Conservation (phyloP, 192 early-diverging fungal species). For the Mortierella hygrophila region DNA sequence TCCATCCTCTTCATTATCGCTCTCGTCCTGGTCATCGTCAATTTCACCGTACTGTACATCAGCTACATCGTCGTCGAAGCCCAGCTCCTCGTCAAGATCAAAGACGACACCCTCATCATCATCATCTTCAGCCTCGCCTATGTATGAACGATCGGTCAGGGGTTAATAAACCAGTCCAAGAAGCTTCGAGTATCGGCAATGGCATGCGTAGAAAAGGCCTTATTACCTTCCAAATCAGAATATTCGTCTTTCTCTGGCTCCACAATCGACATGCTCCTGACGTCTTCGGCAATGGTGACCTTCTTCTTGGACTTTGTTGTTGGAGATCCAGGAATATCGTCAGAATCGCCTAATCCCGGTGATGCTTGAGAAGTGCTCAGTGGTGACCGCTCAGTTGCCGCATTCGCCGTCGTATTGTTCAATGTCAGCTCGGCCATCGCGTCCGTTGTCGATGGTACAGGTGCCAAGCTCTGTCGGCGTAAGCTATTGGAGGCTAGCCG, state of each 20-base stretch:
- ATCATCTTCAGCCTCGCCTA: conserved; percentile 19
- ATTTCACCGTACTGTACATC: background rate
- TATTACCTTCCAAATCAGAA: background rate
- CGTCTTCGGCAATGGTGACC: conserved; percentile 38
- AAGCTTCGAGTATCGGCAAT: background rate
- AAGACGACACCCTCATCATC: conserved; percentile 47
- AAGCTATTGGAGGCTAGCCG: conserved; percentile 39
- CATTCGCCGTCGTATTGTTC: conserved; percentile 32
- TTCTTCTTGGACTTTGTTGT: conserved; percentile 46
- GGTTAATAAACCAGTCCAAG: background rate
- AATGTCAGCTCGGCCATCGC: conserved; percentile 10
- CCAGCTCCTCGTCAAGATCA: conserved; percentile 51
- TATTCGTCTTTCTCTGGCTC: conserved; percentile 24
- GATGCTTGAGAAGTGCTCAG: conserved; percentile 5
- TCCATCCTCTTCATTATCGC: background rate
- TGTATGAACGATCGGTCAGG: background rate
- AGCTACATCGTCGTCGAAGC: conserved; percentile 24
- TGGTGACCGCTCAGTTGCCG: background rate
- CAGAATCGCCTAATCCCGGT: background rate
- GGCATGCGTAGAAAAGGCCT: background rate
- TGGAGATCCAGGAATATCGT: conserved; percentile 1
- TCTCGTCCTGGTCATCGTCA: background rate
- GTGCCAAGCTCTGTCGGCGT: conserved; percentile 37
- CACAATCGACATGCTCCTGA: conserved; percentile 32
- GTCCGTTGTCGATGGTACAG: conserved; percentile 2